phyloP scores from a whole-genome alignment of 2,329 filamentous ascomycete species.

The Clonostachys rhizophaga region DNA sequence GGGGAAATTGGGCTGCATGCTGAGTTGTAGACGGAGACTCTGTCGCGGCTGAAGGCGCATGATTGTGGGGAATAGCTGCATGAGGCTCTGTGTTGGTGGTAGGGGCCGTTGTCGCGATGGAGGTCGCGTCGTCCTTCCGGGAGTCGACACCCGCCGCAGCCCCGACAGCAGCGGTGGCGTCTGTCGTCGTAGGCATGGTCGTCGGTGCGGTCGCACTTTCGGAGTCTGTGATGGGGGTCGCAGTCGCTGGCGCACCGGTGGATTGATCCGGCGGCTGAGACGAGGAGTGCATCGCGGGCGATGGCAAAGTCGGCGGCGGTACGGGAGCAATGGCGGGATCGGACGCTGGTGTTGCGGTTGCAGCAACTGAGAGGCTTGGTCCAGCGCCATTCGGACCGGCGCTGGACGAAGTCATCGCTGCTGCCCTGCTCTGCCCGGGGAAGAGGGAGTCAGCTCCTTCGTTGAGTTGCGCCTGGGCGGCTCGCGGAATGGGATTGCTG shows the following conservation, averaged over 20 bases:
- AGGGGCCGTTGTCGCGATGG: too few species aligned
- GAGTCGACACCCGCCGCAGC: too few species aligned
- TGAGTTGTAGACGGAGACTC: too few species aligned
- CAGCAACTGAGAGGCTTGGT: constrained; percentile 1
- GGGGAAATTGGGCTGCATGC: too few species aligned
- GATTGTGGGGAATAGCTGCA: too few species aligned
- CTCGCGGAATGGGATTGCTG: not conserved
- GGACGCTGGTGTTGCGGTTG: not conserved
- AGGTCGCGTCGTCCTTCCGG: too few species aligned
- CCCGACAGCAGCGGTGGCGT: too few species aligned
- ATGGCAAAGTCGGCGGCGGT: not conserved
- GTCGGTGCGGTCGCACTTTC: not conserved
- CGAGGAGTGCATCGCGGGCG: not conserved
- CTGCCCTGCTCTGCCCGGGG: constrained; percentile 40
- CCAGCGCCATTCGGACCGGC: constrained; percentile 22
- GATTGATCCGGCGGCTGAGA: not conserved
- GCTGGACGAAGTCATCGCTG: constrained; percentile 59
- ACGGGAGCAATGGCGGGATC: not conserved
- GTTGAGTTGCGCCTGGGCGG: not conserved
- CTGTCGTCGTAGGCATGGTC: too few species aligned
- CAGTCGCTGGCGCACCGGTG: not conserved
- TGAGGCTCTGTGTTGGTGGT: too few species aligned
- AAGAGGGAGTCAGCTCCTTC: constrained; percentile 2
- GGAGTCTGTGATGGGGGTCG: not conserved
- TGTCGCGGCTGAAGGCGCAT: too few species aligned